Conservation (phyloP, 1,139 yeast species). For the Cylindricascospora bacillispora region DNA sequence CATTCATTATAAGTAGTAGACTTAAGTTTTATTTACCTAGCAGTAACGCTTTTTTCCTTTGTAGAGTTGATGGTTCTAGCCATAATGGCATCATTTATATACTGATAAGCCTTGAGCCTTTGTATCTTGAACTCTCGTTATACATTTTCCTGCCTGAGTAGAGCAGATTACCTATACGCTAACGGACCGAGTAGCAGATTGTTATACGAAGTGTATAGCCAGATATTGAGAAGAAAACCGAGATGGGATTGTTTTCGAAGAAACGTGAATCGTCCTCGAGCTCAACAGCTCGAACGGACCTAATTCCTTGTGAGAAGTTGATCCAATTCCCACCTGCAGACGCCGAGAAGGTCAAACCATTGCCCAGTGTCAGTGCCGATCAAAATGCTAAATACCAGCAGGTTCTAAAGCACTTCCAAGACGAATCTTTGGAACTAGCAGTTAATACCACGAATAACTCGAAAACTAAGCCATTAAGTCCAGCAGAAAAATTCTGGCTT, state of each 20-base stretch:
- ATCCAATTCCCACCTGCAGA: slow-evolving; percentile 16
- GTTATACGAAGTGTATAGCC: no score
- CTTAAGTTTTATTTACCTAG: no score
- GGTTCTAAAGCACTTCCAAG: slow-evolving; percentile 47
- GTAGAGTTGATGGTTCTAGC: no score
- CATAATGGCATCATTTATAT: no score
- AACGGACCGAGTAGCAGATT: no score
- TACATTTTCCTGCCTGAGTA: no score
- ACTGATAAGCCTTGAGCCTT: no score
- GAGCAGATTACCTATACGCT: no score
- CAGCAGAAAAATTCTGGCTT: slow-evolving; percentile 73
- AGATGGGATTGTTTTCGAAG: slow-evolving; percentile 23
- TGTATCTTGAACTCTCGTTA: no score
- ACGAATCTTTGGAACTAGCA: slow-evolving; percentile 26
- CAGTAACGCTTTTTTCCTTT: no score
- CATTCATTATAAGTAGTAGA: no score
- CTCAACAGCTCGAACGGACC: slow-evolving; percentile 8
- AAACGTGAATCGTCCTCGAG: slow-evolving; percentile 8
- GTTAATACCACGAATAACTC: slow-evolving; percentile 22
- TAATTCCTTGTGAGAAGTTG: slow-evolving; percentile 15
- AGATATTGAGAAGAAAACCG: not conserved
- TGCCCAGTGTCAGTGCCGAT: slow-evolving; percentile 12
- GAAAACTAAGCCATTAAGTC: slow-evolving; percentile 29
- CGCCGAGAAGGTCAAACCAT: slow-evolving; percentile 10
- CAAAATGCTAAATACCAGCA: slow-evolving; percentile 43